Percentiles rank a stretch among this genome's conserved stretches.
Conservation (phyloP, 2,329 filamentous ascomycete species). For the Calonectria multiphialidica region DNA sequence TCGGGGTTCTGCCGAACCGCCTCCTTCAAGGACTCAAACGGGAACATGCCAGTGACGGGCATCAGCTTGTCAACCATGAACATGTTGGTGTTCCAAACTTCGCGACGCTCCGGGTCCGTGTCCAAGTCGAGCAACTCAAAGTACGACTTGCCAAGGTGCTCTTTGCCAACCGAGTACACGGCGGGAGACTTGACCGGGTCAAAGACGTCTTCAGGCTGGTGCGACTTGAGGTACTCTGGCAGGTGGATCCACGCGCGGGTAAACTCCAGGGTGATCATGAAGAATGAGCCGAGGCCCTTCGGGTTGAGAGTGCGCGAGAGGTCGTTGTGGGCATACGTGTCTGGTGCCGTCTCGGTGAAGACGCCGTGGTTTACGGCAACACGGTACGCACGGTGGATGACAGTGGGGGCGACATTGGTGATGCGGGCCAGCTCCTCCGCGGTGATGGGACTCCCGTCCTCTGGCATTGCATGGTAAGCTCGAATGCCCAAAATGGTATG, state of each 20-base stretch:
- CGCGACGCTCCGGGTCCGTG: conserved; percentile 42
- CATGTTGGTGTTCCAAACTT: conserved; percentile 50
- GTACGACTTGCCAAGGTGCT: conserved; percentile 48
- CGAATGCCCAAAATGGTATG: conserved; percentile 43
- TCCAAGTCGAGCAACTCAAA: conserved; percentile 49
- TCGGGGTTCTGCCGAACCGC: conserved; percentile 45
- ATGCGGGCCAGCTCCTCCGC: conserved; percentile 36
- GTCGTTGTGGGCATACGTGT: conserved; percentile 49
- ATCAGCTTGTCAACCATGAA: conserved; percentile 47
- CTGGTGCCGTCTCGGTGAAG: conserved; percentile 43
- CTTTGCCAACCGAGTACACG: conserved; percentile 46
- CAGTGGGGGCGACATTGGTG: conserved; percentile 46
- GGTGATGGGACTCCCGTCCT: conserved; percentile 37
- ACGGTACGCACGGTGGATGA: conserved; percentile 48
- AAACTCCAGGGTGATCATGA: conserved; percentile 48
- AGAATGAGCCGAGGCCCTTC: conserved; percentile 44
- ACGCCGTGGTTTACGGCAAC: conserved; percentile 46
- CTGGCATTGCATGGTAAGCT: conserved; percentile 43
- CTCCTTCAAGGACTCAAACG: conserved; percentile 44
- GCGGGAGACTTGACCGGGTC: conserved; percentile 49
- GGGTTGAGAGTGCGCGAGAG: conserved; percentile 45
- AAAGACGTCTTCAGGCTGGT: conserved; percentile 46
- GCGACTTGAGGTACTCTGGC: conserved; percentile 47
- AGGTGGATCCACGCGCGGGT: conserved; percentile 41
- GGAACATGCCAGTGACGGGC: conserved; percentile 52